phyloP scores from a whole-genome alignment of 2,329 filamentous ascomycete genomes.

The Amesomyces nigricolor region DNA sequence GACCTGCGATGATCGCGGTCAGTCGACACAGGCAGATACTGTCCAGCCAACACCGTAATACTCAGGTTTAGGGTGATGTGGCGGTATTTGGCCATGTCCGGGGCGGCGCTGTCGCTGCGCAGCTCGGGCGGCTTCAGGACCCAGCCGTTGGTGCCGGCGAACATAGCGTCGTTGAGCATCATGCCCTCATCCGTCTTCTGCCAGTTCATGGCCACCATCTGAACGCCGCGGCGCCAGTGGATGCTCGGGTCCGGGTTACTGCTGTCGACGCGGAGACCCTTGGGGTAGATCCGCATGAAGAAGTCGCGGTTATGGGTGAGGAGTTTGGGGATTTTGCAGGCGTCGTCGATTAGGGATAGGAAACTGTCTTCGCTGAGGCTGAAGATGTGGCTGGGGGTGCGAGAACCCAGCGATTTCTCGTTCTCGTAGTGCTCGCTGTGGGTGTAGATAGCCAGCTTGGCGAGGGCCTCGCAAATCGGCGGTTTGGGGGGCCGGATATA shows the following conservation, averaged over 20 bases:
- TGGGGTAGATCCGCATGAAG: conserved; percentile 89
- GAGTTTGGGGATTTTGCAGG: conserved; percentile 41
- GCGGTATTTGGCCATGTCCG: conserved; percentile 34
- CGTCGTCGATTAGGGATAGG: conserved; percentile 36
- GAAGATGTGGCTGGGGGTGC: conserved; percentile 65
- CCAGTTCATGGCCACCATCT: conserved; percentile 98
- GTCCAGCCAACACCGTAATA: conserved; percentile 70
- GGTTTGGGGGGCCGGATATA: conserved; percentile 40
- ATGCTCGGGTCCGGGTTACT: conserved; percentile 91
- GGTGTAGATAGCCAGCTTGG: conserved; percentile 76
- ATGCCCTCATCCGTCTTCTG: conserved; percentile 90
- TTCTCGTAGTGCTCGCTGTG: conserved; percentile 74
- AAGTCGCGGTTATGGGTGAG: conserved; percentile 82
- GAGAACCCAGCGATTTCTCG: conserved; percentile 59
- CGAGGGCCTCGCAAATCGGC: conserved; percentile 63
- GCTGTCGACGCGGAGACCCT: conserved; percentile 70
- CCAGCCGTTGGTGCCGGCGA: conserved; percentile 79
- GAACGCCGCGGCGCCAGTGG: conserved; percentile 89
- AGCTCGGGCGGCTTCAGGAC: conserved; percentile 77
- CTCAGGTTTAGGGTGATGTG: conserved; percentile 57
- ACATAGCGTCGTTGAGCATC: conserved; percentile 98
- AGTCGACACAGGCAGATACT: conserved; percentile 60
- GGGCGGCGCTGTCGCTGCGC: conserved; percentile 42
- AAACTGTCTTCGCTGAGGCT: conserved; percentile 84
- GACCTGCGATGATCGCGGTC: conserved; percentile 32